These are phyloP conservation scores for Ogataea corticis DNA, from an alignment of 805 yeast genomes.

Conservation along the genomic window DNA sequence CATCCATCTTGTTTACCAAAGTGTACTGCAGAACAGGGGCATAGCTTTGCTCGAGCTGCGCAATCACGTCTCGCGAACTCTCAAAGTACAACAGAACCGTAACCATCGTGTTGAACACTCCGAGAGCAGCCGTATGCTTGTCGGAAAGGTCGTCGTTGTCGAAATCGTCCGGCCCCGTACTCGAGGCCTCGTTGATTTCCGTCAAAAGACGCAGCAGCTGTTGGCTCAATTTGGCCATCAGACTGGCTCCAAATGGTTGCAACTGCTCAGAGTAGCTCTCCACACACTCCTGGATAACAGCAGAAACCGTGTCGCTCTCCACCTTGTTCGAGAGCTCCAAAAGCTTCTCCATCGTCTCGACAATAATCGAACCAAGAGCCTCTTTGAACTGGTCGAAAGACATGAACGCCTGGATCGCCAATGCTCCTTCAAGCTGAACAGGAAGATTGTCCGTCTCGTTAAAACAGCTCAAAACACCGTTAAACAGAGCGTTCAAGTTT, in stretches of 20 bases:
- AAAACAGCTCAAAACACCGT: conserved; percentile 49
- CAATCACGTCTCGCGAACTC: conserved; percentile 68
- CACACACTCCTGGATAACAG: conserved; percentile 94
- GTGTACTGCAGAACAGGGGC: conserved; percentile 73
- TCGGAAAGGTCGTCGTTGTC: conserved; percentile 51
- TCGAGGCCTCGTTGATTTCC: conserved; percentile 67
- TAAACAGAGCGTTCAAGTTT: conserved; percentile 40
- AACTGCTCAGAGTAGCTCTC: conserved; percentile 84
- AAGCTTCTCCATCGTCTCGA: conserved; percentile 80
- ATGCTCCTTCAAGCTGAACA: conserved; percentile 78
- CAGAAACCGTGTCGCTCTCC: conserved; percentile 84
- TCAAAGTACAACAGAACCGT: conserved; percentile 88
- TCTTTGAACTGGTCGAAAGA: conserved; percentile 64
- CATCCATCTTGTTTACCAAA: conserved; percentile 64
- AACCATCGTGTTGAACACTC: conserved; percentile 81
- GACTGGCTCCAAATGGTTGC: conserved; percentile 84
- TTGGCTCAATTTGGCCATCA: conserved; percentile 60
- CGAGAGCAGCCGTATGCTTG: conserved; percentile 83
- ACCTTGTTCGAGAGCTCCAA: conserved; percentile 73
- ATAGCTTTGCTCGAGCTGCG: conserved; percentile 68
- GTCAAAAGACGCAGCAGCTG: conserved; percentile 73
- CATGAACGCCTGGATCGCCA: conserved; percentile 81
- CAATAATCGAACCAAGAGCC: conserved; percentile 64
- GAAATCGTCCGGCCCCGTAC: conserved; percentile 52
- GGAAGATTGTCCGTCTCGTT: conserved; percentile 60